phyloP scores from a whole-genome alignment of 106 monocot genomes.

The Dioscorea zingiberensis region DNA sequence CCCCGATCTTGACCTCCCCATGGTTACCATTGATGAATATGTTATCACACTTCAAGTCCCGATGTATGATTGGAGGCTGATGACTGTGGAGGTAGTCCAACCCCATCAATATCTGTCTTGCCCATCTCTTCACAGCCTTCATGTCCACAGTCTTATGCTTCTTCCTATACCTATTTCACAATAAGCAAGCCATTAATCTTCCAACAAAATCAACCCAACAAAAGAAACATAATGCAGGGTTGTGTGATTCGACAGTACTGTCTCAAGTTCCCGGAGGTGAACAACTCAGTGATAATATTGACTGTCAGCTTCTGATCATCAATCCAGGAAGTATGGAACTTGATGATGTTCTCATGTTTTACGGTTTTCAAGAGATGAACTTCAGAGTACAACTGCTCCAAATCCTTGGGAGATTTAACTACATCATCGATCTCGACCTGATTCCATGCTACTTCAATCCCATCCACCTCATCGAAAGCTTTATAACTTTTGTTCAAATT shows the following conservation, averaged over 20 bases:
- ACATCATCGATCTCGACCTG: constrained; percentile 45
- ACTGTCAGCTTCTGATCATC: constrained; percentile 35
- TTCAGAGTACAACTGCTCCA: constrained; percentile 52
- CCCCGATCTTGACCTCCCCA: constrained; percentile 80
- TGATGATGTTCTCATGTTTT: constrained; percentile 51
- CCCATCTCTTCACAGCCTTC: constrained; percentile 73
- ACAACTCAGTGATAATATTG: constrained; percentile 76
- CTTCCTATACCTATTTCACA: constrained; percentile 44
- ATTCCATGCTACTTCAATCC: constrained; percentile 79
- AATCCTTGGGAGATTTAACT: constrained; percentile 18
- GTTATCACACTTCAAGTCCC: constrained; percentile 81
- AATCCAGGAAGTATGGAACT: constrained; percentile 58
- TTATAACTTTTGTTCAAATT: constrained; percentile 39
- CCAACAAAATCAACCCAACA: too few relatives aligned
- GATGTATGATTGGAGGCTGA: constrained; percentile 59
- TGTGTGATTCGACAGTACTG: constrained; percentile 25
- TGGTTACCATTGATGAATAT: constrained; percentile 77
- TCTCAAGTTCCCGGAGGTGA: constrained; percentile 71
- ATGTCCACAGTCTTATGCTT: constrained; percentile 71
- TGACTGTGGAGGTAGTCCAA: constrained; percentile 61
- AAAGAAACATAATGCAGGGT: too few relatives aligned
- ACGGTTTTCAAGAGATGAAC: constrained; percentile 52
- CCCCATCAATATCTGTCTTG: constrained; percentile 61
- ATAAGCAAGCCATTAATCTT: background rate
- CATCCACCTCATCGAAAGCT: constrained; percentile 63